Conservation (phyloP, 2,329 filamentous ascomycete genomes). For the Didymella lethalis region DNA sequence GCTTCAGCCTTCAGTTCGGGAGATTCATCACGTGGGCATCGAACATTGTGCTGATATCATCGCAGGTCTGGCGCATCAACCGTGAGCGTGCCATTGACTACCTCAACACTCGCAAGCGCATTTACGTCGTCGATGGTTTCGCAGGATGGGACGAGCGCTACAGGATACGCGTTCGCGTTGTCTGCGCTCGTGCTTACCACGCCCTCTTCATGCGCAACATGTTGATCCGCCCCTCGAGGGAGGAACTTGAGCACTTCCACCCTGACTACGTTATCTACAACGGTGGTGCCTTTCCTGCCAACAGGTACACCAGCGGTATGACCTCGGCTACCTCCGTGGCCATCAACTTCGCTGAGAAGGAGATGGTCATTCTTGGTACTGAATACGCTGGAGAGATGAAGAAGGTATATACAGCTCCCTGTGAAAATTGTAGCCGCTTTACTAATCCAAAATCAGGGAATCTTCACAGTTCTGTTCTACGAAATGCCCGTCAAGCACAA, state of each 20-base stretch:
- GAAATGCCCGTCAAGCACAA: constrained; percentile 99
- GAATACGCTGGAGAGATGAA: constrained; percentile 80
- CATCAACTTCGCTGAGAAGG: constrained; percentile 99
- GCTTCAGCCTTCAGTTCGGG: constrained; percentile 16
- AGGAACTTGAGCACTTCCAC: constrained; percentile 97
- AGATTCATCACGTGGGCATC: constrained; percentile 29
- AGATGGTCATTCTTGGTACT: constrained; percentile 99
- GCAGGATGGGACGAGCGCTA: constrained; percentile 99
- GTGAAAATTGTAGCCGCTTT: no score
- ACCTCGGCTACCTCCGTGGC: constrained; percentile 97
- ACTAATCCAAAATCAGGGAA: constrained; percentile 35
- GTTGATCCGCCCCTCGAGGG: constrained; percentile 90
- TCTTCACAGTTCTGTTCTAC: constrained; percentile 99
- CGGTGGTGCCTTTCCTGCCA: constrained; percentile 96
- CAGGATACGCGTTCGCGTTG: constrained; percentile 94
- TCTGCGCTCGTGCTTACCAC: constrained; percentile 99
- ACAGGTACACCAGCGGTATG: constrained; percentile 98
- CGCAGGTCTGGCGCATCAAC: constrained; percentile 98
- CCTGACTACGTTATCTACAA: constrained; percentile 99
- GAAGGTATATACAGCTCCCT: constrained; percentile 44
- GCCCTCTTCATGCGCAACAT: constrained; percentile 99
- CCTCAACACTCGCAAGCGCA: constrained; percentile 97
- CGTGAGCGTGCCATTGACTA: constrained; percentile 98
- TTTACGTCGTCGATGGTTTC: constrained; percentile 97
- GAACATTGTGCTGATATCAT: constrained; percentile 38